These are phyloP conservation scores for Exophiala dermatitidis DNA, from an alignment of 2,329 filamentous ascomycete species.

Conservation along the genomic window DNA sequence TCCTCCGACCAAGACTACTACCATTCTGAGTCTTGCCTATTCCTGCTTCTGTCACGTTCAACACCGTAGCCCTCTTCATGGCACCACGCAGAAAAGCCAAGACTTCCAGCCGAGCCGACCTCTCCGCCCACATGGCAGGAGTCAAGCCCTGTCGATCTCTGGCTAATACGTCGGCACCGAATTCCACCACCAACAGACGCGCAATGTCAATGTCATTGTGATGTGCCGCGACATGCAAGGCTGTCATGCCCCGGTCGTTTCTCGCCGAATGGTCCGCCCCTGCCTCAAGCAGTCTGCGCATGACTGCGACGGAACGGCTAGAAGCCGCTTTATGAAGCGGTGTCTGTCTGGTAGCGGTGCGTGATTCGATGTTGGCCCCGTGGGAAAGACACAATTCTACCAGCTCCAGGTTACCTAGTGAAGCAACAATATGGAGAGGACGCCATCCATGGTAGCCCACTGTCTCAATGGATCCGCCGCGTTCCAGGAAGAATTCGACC, in stretches of 20 bases:
- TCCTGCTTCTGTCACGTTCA: not conserved
- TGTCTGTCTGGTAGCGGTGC: slow-evolving; percentile 21
- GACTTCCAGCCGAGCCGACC: slow-evolving; percentile 19
- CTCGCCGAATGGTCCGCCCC: slow-evolving; percentile 33
- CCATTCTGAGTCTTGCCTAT: not conserved
- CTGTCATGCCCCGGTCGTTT: slow-evolving; percentile 34
- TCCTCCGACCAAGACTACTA: not conserved
- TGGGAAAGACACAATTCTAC: slow-evolving; percentile 19
- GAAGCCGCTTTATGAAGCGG: slow-evolving; percentile 25
- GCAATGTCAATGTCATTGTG: slow-evolving; percentile 35
- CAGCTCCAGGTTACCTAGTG: slow-evolving; percentile 20
- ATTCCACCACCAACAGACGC: slow-evolving; percentile 32
- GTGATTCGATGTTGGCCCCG: slow-evolving; percentile 13
- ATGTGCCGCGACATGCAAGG: slow-evolving; percentile 38
- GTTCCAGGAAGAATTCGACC: slow-evolving; percentile 21
- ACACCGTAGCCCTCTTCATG: slow-evolving; percentile 8
- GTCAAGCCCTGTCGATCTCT: slow-evolving; percentile 18
- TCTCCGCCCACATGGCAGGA: slow-evolving; percentile 22
- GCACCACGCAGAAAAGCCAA: slow-evolving; percentile 16
- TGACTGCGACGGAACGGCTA: slow-evolving; percentile 14
- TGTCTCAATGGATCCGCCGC: slow-evolving; percentile 20
- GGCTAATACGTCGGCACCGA: slow-evolving; percentile 32
- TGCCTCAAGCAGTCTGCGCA: slow-evolving; percentile 31
- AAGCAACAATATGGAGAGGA: slow-evolving; percentile 26
- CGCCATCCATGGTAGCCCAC: slow-evolving; percentile 24